Evolutionary conservation across 2,329 filamentous ascomycete genomes (phyloP), one percentile per base, ranked within the genome.

Genomic region (Colletotrichum sp.): DNA sequence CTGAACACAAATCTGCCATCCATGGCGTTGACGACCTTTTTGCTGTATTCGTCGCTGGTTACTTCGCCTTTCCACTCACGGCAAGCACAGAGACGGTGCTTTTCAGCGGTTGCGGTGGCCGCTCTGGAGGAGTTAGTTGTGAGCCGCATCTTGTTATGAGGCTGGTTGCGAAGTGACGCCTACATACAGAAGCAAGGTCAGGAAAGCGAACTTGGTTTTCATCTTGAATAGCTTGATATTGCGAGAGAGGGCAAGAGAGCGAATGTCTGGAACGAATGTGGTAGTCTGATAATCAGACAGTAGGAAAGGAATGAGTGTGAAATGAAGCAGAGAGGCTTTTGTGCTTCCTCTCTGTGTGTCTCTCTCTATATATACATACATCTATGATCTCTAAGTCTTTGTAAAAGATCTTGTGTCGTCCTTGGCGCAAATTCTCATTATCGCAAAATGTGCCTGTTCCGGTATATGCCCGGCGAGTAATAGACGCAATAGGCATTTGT

Each of bases 121-220:
- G 44, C 44, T 0, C 44, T 52, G 8, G n/a, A 52, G 6, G 0
- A 52, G n/a, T 52, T 52, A 52, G 6, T 49, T 4, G 1, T 49
- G 44, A 21, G 21, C n/a, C 9, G 3, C 44, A 21, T 0, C 44
- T 21, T 49, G 18, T 21, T 21, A n/a, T 0, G 12, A 3, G 18
- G 39, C 39, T 49, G 39, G 2, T n/a, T 49, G 9, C 10, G 18
- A 12, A 6, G n/a, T 49, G 0, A 49, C 4, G 9, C 18, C 10
- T 13, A 52, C 44, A 52, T 52, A 52, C 44, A 52, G n/a, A 52
- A 52, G 1, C 3, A 8, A 21, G 2, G 44, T 52, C 6, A 52
- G 44, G 6, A 52, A 1, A 52, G 44, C 44, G n/a, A 52, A 52
- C 2, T n/a, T 1, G 44, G 44, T 21, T 21, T 52, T 21, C 44